Evolutionary conservation across 768 basidiomycete species (phyloP), one percentile per base, ranked within the genome.

Genomic region (Stropharia rugosoannulata): DNA sequence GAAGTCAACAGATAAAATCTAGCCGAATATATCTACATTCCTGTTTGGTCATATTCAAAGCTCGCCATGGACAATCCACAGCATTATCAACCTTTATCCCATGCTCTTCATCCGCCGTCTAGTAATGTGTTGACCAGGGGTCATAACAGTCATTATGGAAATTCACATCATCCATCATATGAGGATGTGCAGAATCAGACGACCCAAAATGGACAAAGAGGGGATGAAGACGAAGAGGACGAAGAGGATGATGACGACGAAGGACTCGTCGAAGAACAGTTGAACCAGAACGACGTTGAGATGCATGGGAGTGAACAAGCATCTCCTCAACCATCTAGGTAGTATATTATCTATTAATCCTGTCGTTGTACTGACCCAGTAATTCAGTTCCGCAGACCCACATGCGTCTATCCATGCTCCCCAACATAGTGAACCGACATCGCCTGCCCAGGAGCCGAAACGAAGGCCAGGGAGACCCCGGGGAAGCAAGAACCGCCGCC

Each of bases 31-130:
- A 55, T 42, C 29, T 25, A n/a, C 19, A 37, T 46, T 18, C 47
- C 49, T 38, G 27, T 52, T 57, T 18, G 49, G 37, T 36, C 27
- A 57, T 47, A 5, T 36, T 13, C 46, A 53, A 22, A 42, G 49
- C 27, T 54, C 44, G 39, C 54, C 49, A 82, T 82, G 81, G 79
- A 89, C 72, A 88, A 88, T 68, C 86, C 87, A 53, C 87, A 90
- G 67, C 86, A 87, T 59, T 89, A 91, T 73, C 88, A 89, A 59
- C 86, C 89, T 25, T 79, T 91, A 62, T 91, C 89, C 53, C 86
- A 89, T 75, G 89, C 89, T 41, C 77, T 91, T 38, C 76, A 87
- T 67, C 85, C 84, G 0, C 86, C 82, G 59, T 73, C 68, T 10
- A 32, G 2, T 66, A 62, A 56, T 71, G 63, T 64, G 54, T 54